Evolutionary conservation across 176 grass and related monocot genomes (phyloP).

Genomic region (Oryza punctata): DNA sequence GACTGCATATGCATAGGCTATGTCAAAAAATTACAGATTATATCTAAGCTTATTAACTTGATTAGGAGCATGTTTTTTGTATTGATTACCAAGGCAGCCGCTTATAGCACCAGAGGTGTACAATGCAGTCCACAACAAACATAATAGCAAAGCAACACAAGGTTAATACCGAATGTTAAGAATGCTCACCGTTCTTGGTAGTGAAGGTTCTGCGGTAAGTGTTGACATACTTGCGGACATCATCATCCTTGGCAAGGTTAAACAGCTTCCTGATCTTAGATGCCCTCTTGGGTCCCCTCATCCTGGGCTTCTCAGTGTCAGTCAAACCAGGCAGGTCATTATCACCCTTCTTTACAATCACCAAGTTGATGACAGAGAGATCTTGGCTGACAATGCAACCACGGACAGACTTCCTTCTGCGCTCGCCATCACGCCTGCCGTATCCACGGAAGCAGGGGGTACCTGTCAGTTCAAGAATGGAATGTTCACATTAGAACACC

Average conservation of each 20-base stretch:
- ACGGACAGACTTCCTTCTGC: conserved; percentile 80
- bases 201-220: conserved; percentile 84
- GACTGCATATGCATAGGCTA: not conserved
- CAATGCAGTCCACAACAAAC: not conserved
- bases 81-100: not conserved
- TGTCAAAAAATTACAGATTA: not conserved
- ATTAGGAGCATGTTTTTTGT: not conserved
- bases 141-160: not conserved
- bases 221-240: conserved; percentile 92
- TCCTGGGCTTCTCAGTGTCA: conserved; percentile 84
- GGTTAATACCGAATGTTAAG: not conserved
- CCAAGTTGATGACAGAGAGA: conserved; percentile 77
- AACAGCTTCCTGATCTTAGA: conserved; percentile 91
- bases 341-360: conserved; percentile 93
- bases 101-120: not conserved
- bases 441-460: conserved; percentile 87
- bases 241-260: conserved; percentile 87
- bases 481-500: not conserved
- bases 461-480: conserved; percentile 29
- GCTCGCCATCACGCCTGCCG: conserved; percentile 82
- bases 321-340: conserved; percentile 85
- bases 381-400: conserved; percentile 93
- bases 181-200: conserved; percentile 58
- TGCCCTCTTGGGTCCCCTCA: conserved; percentile 94
- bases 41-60: not conserved